phyloP scores from a whole-genome alignment of 2,329 filamentous ascomycete genomes.

The Fusarium tupiense region DNA sequence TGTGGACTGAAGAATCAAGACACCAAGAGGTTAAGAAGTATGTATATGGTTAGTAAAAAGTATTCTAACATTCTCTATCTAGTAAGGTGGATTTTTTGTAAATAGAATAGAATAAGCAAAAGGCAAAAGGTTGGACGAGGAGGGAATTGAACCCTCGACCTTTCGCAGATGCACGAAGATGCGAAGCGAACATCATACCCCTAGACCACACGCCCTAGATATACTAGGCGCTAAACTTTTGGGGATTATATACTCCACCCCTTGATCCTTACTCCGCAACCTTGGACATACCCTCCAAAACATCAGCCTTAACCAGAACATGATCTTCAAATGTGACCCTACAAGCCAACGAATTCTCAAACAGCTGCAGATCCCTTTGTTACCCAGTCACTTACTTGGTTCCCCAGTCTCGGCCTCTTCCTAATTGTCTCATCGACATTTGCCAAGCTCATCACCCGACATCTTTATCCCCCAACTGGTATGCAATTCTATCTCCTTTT shows the following conservation, averaged over 20 bases:
- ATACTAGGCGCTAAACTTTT: background rate
- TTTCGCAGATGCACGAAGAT: slow-evolving; percentile 13
- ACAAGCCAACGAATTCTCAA: background rate
- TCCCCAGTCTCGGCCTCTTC: background rate
- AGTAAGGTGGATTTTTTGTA: too few species aligned
- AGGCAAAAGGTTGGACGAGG: background rate
- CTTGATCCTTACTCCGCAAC: fast-evolving
- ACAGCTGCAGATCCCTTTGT: background rate
- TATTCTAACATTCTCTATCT: background rate
- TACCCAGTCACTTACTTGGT: background rate
- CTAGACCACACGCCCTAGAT: slow-evolving; percentile 17
- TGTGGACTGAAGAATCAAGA: background rate
- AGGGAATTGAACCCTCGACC: slow-evolving; percentile 28
- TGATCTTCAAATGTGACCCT: background rate
- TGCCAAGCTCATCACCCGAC: background rate
- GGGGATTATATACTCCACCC: fast-evolving
- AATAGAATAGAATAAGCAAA: background rate
- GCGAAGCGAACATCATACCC: slow-evolving; percentile 29
- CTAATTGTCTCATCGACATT: background rate
- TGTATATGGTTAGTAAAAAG: too few species aligned
- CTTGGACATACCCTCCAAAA: background rate
- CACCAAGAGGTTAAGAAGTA: too few species aligned
- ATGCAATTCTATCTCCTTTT: background rate
- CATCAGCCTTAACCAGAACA: background rate
- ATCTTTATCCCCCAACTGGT: background rate